These are phyloP conservation scores for Oryza rufipogon DNA, from an alignment of 176 grass and related monocot species.

Conservation along the genomic window DNA sequence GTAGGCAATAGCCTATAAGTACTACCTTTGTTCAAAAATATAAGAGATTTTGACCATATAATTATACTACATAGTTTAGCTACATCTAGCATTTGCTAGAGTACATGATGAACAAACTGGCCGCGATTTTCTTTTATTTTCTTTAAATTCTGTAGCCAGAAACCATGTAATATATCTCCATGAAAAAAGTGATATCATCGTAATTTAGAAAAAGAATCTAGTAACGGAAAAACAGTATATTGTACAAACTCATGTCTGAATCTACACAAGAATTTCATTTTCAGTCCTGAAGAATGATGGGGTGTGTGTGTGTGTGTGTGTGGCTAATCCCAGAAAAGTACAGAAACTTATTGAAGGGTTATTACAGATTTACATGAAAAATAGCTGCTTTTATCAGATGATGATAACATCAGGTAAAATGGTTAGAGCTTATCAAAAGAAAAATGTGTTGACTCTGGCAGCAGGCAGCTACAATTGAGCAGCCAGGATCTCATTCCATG, in stretches of 20 bases:
- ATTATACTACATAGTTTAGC: neutral
- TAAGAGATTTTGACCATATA: too few relatives aligned
- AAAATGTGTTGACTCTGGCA: neutral
- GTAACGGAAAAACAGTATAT: neutral
- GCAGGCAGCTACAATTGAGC: slow-evolving; percentile 43
- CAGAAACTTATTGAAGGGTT: neutral
- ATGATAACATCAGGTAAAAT: slow-evolving; percentile 11
- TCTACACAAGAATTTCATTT: neutral
- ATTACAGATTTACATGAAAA: neutral
- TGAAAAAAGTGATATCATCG: neutral
- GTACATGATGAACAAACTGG: neutral
- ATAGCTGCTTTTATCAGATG: neutral
- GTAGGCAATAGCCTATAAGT: too few relatives aligned
- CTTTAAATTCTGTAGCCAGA: neutral
- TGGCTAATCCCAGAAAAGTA: too few relatives aligned
- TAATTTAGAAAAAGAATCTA: neutral
- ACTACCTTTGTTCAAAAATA: too few relatives aligned
- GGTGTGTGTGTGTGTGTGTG: too few relatives aligned
- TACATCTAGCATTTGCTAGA: neutral
- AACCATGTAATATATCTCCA: neutral
- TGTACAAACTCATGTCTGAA: neutral
- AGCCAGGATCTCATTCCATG: slow-evolving; percentile 66
- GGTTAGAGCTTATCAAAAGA: neutral
- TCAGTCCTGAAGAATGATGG: neutral
- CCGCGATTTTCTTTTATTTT: neutral